Evolutionary conservation across 2,329 filamentous ascomycete species (phyloP), one percentile per base, ranked within the genome.

Genomic region (Venturia aucupariae): DNA sequence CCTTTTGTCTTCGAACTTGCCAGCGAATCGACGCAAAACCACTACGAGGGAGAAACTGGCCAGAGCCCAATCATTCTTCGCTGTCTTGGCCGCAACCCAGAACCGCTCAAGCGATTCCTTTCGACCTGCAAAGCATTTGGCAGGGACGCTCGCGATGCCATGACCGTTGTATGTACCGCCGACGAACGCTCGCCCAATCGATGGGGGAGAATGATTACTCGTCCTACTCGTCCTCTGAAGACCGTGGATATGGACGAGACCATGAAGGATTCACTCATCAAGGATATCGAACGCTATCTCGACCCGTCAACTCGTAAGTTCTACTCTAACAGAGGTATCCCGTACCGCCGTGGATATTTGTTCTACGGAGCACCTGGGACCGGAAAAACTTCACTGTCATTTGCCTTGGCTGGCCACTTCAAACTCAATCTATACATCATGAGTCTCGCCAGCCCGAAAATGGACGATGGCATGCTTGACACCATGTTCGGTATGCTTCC

Each of bases 281-380:
- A 59, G 13, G 65, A 66, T 54, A 65, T 66, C n/a, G 38, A 57
- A n/a, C 19, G 32, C 17, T 65, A 61, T 48, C 79, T 94, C 0
- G 84, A 91, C 64, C 88, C 89, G 0, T 77, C 80, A 0, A 90
- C 86, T 0, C 83, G 85, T 1, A 80, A 86, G 22, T 96, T 90
- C 90, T 96, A 96, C 72, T 81, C 87, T 0, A 89, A 90, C 68
- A 83, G 90, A 7, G 91, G 92, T 0, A 94, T 96, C 38, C 91
- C 92, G 0, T 95, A 95, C 72, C 84, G 91, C 17, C 82, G 91
- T 4, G 92, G 91, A 0, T 96, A 94, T 71, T 82, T 96, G 22
- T 72, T 96, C 19, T 81, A 92, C 68, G 91, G 91, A 0, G 90
- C 90, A 0, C 90, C 90, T 0, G 90, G 90, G 0, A 92, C 89